Conservation (phyloP, 345 rosid species). For the Sonneratia alba region DNA sequence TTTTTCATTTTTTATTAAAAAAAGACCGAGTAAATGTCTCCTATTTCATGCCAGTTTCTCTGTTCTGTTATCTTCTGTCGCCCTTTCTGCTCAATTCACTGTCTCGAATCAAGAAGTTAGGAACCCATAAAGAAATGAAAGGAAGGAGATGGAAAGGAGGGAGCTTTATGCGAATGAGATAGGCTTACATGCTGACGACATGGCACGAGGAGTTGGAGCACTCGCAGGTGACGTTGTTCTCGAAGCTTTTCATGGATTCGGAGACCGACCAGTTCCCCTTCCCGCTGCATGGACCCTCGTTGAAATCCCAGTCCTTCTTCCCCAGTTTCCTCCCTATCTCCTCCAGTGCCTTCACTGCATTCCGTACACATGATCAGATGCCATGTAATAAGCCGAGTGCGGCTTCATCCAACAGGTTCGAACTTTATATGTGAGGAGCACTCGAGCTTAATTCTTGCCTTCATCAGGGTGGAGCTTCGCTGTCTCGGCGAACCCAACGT, state of each 20-base stretch:
- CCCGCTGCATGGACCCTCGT: conserved; percentile 69
- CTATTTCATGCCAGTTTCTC: background rate
- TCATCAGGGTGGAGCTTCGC: conserved; percentile 4
- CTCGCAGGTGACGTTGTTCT: conserved; percentile 48
- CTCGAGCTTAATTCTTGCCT: conserved; percentile 5
- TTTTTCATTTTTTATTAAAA: no score
- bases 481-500: background rate
- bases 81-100: background rate
- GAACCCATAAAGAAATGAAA: background rate
- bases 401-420: background rate
- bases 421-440: background rate
- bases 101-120: background rate
- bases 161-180: conserved; percentile 4
- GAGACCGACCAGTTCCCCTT: conserved; percentile 40
- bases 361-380: background rate
- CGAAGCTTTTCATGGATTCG: conserved; percentile 26
- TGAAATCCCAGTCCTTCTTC: conserved; percentile 64
- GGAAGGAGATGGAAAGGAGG: background rate
- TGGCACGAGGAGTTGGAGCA: conserved; percentile 62
- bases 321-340: conserved; percentile 56
- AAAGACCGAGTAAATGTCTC: background rate
- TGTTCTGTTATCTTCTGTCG: background rate
- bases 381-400: background rate
- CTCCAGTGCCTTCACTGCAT: conserved; percentile 54
- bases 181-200: conserved; percentile 46